A percentile compares a stretch with the other conserved stretches of the same genome.
phyloP scores from a whole-genome alignment of 1,284 basidiomycete genomes.

The Athelia psychrophila region DNA sequence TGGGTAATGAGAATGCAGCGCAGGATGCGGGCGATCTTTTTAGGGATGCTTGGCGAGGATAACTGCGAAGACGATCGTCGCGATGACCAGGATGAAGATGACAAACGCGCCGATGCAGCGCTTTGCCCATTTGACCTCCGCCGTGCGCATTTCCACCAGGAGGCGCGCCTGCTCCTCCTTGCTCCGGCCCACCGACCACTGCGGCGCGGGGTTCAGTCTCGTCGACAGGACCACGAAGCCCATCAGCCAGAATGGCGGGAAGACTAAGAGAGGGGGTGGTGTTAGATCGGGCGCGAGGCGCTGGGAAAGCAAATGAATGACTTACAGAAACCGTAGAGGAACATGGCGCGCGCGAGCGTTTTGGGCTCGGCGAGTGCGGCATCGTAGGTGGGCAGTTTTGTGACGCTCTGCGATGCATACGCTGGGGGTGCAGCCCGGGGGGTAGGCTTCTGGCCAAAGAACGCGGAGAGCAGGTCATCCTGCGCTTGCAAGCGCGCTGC shows the following conservation, averaged over 20 bases:
- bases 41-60: neutral
- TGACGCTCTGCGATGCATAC: neutral
- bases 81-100: slow-evolving; percentile 19
- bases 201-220: slow-evolving; percentile 31
- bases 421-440: neutral
- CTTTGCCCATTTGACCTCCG: slow-evolving; percentile 39
- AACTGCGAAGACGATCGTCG: slow-evolving; percentile 3
- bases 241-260: slow-evolving; percentile 49
- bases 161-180: slow-evolving; percentile 9
- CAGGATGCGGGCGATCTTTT: too few species aligned
- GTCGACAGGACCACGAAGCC: slow-evolving; percentile 41
- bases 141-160: slow-evolving; percentile 25
- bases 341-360: slow-evolving; percentile 40
- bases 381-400: slow-evolving; percentile 1
- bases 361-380: slow-evolving; percentile 26
- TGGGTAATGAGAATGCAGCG: too few species aligned
- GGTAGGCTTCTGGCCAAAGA: neutral
- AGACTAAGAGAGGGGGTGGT: slow-evolving; percentile 30
- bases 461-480: neutral
- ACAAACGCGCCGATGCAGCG: slow-evolving; percentile 27
- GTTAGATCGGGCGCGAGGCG: too few species aligned
- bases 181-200: slow-evolving; percentile 4
- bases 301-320: slow-evolving; percentile 9
- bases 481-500: neutral
- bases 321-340: slow-evolving; percentile 41